phyloP scores from a whole-genome alignment of 2,329 filamentous ascomycete genomes.

The Ophiognomonia clavigignenti-juglandacearum region DNA sequence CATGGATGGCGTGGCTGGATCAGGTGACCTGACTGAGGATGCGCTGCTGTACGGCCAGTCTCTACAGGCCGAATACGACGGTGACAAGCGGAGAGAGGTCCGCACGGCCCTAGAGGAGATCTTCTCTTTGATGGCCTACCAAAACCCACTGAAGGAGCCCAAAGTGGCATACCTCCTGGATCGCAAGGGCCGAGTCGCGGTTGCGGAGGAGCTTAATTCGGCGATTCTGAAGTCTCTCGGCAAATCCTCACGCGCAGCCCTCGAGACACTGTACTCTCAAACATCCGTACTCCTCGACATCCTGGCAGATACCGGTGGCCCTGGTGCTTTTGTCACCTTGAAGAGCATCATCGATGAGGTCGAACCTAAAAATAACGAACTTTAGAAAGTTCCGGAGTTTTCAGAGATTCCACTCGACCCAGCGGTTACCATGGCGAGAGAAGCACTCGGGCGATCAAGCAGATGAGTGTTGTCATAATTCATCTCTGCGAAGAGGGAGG shows the following conservation, averaged over 20 bases:
- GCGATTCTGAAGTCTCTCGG: constrained; percentile 88
- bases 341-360: constrained; percentile 45
- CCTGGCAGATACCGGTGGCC: constrained; percentile 71
- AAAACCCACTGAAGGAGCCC: constrained; percentile 69
- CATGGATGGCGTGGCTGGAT: constrained; percentile 20
- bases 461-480: no score
- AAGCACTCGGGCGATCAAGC: no score
- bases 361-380: constrained; percentile 30
- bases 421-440: no score
- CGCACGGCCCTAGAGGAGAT: constrained; percentile 74
- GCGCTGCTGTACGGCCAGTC: constrained; percentile 77
- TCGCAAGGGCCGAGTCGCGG: constrained; percentile 64
- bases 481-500: no score
- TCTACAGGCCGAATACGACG: constrained; percentile 71
- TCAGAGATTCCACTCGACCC: no score
- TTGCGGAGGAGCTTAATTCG: constrained; percentile 91
- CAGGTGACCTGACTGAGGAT: constrained; percentile 51
- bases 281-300: constrained; percentile 83
- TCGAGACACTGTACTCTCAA: constrained; percentile 83
- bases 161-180: constrained; percentile 76
- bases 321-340: constrained; percentile 73
- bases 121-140: constrained; percentile 83
- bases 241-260: constrained; percentile 78
- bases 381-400: no score
- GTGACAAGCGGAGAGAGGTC: constrained; percentile 65